Evolutionary conservation across 2,329 filamentous ascomycete species (phyloP).

Genomic region (Periglandula ipomoeae): DNA sequence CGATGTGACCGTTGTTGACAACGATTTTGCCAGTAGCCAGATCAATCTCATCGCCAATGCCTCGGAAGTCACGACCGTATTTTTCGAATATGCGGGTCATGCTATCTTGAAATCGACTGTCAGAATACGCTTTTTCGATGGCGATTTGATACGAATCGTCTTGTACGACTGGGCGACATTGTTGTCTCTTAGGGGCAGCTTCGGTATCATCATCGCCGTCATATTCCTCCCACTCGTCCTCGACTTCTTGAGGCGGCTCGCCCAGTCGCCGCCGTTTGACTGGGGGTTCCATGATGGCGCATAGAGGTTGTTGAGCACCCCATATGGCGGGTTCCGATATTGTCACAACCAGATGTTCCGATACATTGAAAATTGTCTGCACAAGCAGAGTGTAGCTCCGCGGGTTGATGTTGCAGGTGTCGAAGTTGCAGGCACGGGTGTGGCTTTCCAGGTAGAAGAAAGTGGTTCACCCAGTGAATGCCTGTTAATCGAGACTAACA

Average conservation of each 20-base stretch:
- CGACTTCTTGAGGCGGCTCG: slow-evolving; percentile 21
- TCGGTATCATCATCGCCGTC: slow-evolving; percentile 34
- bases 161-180: slow-evolving; percentile 35
- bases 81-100: slow-evolving; percentile 88
- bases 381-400: neutral
- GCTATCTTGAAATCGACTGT: slow-evolving; percentile 65
- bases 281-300: slow-evolving; percentile 43
- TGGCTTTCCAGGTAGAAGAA: neutral
- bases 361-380: neutral
- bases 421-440: neutral
- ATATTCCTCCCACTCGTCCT: slow-evolving; percentile 7
- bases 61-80: slow-evolving; percentile 74
- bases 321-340: slow-evolving; percentile 5
- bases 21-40: slow-evolving; percentile 70
- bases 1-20: slow-evolving; percentile 84
- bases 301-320: neutral
- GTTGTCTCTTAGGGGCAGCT: slow-evolving; percentile 39
- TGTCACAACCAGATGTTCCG: neutral
- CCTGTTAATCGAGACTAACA: neutral
- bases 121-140: slow-evolving; percentile 55
- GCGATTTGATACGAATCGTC: slow-evolving; percentile 50
- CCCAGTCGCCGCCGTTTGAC: slow-evolving; percentile 52
- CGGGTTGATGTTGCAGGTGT: neutral
- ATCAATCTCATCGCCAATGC: slow-evolving; percentile 83
- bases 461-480: neutral